Conservation (phyloP, 2,329 filamentous ascomycete species). For the Venturia oleaginea region DNA sequence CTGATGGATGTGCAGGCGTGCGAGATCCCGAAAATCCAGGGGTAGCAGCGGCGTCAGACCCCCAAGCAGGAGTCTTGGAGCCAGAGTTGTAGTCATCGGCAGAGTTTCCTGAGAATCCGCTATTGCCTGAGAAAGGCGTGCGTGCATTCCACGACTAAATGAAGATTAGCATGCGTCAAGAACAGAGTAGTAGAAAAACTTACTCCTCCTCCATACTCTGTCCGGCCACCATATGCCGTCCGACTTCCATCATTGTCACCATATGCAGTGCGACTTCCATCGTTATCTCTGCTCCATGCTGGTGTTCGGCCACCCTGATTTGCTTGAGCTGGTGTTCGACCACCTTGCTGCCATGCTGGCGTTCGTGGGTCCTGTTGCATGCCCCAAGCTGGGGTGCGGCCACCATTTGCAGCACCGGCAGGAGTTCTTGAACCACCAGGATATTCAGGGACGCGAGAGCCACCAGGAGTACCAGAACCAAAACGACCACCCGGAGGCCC, state of each 20-base stretch:
- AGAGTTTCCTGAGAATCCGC: conserved; percentile 46
- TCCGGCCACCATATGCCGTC: conserved; percentile 58
- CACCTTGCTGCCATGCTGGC: conserved; percentile 16
- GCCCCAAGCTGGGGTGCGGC: conserved; percentile 51
- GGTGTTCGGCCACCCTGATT: conserved; percentile 24
- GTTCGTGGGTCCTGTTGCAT: conserved; percentile 16
- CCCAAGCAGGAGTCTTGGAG: conserved; percentile 62
- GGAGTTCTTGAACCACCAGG: conserved; percentile 38
- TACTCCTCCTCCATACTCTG: conserved; percentile 40
- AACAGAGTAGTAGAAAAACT: conserved; percentile 19
- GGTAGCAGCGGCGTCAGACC: conserved; percentile 17
- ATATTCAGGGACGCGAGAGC: conserved; percentile 30
- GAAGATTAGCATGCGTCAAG: conserved; percentile 17
- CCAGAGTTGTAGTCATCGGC: conserved; percentile 47
- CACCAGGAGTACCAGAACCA: conserved; percentile 23
- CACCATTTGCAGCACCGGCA: conserved; percentile 21
- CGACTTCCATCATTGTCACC: conserved; percentile 52
- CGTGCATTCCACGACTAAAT: conserved; percentile 20
- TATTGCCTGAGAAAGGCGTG: conserved; percentile 61
- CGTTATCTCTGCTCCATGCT: conserved; percentile 30
- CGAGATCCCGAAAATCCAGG: neutral
- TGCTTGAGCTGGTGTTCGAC: conserved; percentile 27
- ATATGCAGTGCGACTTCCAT: conserved; percentile 35
- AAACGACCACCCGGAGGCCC: conserved; percentile 8
- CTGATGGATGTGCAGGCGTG: conserved; percentile 12